These are phyloP conservation scores for Thalassiosira sp. DNA, from an alignment of 352 stramenopile genomes.

Conservation along the genomic window DNA sequence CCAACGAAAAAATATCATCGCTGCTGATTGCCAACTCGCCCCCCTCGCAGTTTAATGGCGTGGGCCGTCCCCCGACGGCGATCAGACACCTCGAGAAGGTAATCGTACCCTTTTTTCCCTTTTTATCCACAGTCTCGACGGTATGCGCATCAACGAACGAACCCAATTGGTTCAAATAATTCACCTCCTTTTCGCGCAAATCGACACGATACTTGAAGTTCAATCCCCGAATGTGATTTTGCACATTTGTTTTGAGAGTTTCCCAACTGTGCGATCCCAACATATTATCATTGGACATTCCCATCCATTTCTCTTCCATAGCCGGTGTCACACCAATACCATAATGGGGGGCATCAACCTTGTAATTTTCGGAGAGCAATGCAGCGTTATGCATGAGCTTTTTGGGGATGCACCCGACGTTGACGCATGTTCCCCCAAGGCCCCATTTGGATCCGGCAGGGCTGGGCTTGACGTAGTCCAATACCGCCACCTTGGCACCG, in stretches of 20 bases:
- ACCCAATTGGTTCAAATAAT: slow-evolving; percentile 85
- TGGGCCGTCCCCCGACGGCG: slow-evolving; percentile 92
- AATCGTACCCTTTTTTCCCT: slow-evolving; percentile 85
- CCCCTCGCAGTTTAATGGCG: slow-evolving; percentile 87
- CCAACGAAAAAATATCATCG: slow-evolving; percentile 88
- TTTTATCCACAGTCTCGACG: slow-evolving; percentile 90
- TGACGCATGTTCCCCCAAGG: slow-evolving; percentile 95
- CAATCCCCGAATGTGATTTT: slow-evolving; percentile 96
- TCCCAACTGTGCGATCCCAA: slow-evolving; percentile 87
- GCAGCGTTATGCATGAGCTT: slow-evolving; percentile 98
- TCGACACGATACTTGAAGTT: slow-evolving; percentile 99
- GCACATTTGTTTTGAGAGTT: slow-evolving; percentile 90
- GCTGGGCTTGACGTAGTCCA: slow-evolving; percentile 95
- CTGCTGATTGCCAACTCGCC: slow-evolving; percentile 92
- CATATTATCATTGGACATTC: slow-evolving; percentile 42
- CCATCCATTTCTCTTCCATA: slow-evolving; percentile 38
- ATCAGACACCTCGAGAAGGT: slow-evolving; percentile 93
- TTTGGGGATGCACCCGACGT: slow-evolving; percentile 99
- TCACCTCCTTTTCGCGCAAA: slow-evolving; percentile 91
- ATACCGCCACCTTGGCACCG: slow-evolving; percentile 92
- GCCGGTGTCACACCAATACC: slow-evolving; percentile 82
- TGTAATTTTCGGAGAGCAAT: slow-evolving; percentile 88
- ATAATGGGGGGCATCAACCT: slow-evolving; percentile 86
- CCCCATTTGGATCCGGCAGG: slow-evolving; percentile 82
- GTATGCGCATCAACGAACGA: slow-evolving; percentile 93